Conservation (phyloP, 2,329 filamentous ascomycete genomes). For the Venturia nashicola region DNA sequence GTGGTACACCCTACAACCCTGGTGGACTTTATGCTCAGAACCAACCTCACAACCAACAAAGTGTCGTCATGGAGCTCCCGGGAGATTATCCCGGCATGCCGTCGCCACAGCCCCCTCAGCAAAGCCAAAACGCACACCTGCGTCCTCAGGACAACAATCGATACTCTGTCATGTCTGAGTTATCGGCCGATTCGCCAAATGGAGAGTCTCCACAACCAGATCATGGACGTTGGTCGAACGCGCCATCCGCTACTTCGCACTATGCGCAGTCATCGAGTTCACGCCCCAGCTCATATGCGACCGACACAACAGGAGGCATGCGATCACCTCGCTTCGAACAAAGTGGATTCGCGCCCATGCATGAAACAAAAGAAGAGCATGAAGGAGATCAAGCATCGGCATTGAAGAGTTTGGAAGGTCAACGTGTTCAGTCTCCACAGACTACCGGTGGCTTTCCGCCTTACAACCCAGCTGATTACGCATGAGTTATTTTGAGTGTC, state of each 20-base stretch:
- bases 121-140: slow-evolving; percentile 14
- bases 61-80: slow-evolving; percentile 28
- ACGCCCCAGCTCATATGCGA: slow-evolving; percentile 24
- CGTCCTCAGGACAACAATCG: slow-evolving; percentile 16
- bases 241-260: slow-evolving; percentile 6
- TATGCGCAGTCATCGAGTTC: slow-evolving; percentile 14
- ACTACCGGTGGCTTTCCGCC: not conserved
- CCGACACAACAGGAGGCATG: slow-evolving; percentile 18
- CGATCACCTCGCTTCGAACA: slow-evolving; percentile 22
- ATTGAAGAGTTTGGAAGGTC: slow-evolving; percentile 14
- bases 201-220: slow-evolving; percentile 18
- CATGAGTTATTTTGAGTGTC: not conserved
- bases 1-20: not conserved
- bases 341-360: slow-evolving; percentile 20
- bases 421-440: not conserved
- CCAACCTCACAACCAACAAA: slow-evolving; percentile 12
- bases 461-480: slow-evolving; percentile 6
- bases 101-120: slow-evolving; percentile 15
- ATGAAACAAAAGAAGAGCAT: slow-evolving; percentile 24
- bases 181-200: slow-evolving; percentile 10
- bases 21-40: slow-evolving; percentile 13
- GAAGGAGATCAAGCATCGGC: slow-evolving; percentile 12
- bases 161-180: slow-evolving; percentile 16
- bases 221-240: slow-evolving; percentile 22
- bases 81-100: slow-evolving; percentile 28